Evolutionary conservation across 805 yeast genomes (phyloP).

Genomic region (Scheffersomyces lignosus): DNA sequence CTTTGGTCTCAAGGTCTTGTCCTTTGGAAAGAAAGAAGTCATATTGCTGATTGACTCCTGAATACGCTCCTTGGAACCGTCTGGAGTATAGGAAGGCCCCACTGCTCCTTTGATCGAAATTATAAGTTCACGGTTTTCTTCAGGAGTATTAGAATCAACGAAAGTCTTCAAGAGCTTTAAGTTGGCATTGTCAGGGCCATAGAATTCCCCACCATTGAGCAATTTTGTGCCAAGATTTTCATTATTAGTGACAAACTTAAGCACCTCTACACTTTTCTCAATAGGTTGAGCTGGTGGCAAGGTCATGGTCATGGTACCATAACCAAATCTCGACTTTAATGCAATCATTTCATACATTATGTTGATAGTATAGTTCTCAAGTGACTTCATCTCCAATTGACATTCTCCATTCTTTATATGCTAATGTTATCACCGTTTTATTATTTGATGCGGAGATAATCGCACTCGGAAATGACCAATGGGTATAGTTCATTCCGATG

Average conservation of each 20-base stretch:
- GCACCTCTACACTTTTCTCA: constrained; percentile 51
- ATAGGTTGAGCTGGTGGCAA: constrained; percentile 56
- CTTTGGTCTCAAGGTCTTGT: constrained; percentile 30
- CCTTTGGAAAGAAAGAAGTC: constrained; percentile 26
- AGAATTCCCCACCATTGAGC: constrained; percentile 78
- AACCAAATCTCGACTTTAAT: constrained; percentile 44
- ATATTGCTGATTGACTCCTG: constrained; percentile 48
- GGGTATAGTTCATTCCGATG: too few species aligned
- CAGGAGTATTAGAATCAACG: constrained; percentile 54
- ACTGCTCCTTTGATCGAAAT: constrained; percentile 71
- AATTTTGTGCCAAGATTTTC: constrained; percentile 49
- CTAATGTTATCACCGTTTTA: too few species aligned
- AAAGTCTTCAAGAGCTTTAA: constrained; percentile 58
- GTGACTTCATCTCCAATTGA: too few species aligned
- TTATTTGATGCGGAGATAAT: too few species aligned
- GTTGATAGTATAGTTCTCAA: too few species aligned
- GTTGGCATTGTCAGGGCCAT: constrained; percentile 57
- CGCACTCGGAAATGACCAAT: too few species aligned
- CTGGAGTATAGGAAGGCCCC: constrained; percentile 41
- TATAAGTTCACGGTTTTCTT: constrained; percentile 50
- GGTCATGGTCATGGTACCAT: constrained; percentile 82
- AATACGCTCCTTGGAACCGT: constrained; percentile 50
- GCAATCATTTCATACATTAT: constrained; percentile 2
- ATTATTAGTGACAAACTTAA: constrained; percentile 47
- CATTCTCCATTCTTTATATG: too few species aligned